phyloP scores from a whole-genome alignment of 305 asterid genomes.

The Petunia hybrid region DNA sequence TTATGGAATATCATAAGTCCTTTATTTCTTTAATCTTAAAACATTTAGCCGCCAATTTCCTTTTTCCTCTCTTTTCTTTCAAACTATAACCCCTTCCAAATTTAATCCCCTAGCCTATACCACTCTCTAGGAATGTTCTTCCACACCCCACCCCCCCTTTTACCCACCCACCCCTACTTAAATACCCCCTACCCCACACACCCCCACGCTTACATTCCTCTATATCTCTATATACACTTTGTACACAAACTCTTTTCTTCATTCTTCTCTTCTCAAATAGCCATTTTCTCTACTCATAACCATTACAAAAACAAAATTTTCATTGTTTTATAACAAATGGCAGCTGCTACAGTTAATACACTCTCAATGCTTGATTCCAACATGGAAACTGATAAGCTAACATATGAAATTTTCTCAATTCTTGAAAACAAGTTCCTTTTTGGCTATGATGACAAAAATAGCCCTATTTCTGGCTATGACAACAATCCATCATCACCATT shows the following conservation, averaged over 20 bases:
- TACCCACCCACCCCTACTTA: background rate
- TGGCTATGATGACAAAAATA: background rate
- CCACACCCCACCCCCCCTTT: background rate
- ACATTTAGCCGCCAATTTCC: constrained; percentile 42
- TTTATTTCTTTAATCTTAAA: constrained; percentile 42
- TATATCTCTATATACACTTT: constrained; percentile 17
- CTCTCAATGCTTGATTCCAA: constrained; percentile 43
- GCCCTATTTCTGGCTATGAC: background rate
- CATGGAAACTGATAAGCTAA: constrained; percentile 18
- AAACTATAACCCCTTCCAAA: background rate
- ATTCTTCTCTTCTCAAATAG: constrained; percentile 15
- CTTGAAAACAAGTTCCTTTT: constrained; percentile 32
- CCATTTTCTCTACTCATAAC: background rate
- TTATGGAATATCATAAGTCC: constrained; percentile 1
- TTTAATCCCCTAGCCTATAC: background rate
- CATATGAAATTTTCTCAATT: constrained; percentile 3
- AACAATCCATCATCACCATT: background rate
- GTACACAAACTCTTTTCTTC: background rate
- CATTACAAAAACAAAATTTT: background rate
- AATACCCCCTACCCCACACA: background rate
- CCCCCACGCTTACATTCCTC: constrained; percentile 26
- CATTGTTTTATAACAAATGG: constrained; percentile 21
- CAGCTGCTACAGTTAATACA: constrained; percentile 36
- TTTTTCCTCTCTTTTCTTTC: constrained; percentile 9
- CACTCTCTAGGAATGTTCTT: constrained; percentile 29